Evolutionary conservation across 768 basidiomycete species (phyloP), one percentile per base, ranked within the genome.

Genomic region (Hemileccinum impolitum): DNA sequence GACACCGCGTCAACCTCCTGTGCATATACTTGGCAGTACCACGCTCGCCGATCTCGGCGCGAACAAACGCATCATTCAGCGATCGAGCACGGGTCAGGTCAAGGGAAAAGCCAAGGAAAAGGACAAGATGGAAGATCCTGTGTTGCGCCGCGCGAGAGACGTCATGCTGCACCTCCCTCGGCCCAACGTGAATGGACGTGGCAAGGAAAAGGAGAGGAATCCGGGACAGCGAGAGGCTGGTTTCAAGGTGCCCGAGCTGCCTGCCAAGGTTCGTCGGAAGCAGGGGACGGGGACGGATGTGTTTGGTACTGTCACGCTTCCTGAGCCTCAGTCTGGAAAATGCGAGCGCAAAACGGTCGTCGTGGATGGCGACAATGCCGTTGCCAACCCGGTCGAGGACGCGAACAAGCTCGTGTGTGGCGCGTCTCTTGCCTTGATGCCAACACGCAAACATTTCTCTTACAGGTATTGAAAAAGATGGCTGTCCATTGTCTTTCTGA

Each of bases 1-100:
- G 0, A 87, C 82, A 6, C 88, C 88, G 8, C 84, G 88, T 15
- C 72, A 75, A 25, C 86, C 87, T 0, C 84, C 86, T 4, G 53
- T 57, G 7, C 47, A 72, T 39, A 53, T 70, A 19, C 26, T 50
- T 9, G 53, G 32, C 21, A 28, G 5, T 2, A 50, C 49, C 23
- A 48, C 44, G 10, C 44, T 62, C 4, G 40, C 52, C 2, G 55
- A 60, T 19, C 51, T 61, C 9, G 53, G 56, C 6, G 57, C 55
- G 3, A 60, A 48, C 31, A 65, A 55, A 25, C 57, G 61, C 10
- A 68, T 67, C 26, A 54, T 55, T 32, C 34, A 49, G 1, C 54
- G 47, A 9, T 43, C 56, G 2, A 28, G n/a, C 9, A 28, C 18
- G n/a, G 46, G 26, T 7, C 41, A 38, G 23, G 52, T 47, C n/a